Percentiles rank a stretch among this genome's conserved stretches.
Evolutionary conservation across 768 basidiomycete genomes (phyloP).

Genomic region (Gloeostereum incarnatum): DNA sequence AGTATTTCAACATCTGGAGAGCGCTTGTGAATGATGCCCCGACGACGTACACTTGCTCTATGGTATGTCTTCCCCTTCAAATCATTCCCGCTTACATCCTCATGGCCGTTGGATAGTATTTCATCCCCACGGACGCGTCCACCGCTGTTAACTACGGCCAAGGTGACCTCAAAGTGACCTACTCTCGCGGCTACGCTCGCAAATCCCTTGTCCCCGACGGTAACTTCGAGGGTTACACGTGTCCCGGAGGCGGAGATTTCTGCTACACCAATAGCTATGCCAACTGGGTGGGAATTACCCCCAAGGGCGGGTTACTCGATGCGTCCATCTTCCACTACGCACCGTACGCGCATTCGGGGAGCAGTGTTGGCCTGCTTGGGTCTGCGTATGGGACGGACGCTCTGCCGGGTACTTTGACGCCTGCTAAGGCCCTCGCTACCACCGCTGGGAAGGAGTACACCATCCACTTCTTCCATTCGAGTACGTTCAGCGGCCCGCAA

Average conservation of each 20-base stretch:
- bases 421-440: constrained; percentile 6
- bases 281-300: constrained; percentile 9
- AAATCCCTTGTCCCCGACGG: constrained; percentile 28
- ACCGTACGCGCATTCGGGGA: constrained; percentile 8
- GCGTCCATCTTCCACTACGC: constrained; percentile 9
- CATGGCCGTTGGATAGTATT: constrained; percentile 26
- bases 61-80: constrained; percentile 20
- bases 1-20: constrained; percentile 47
- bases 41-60: constrained; percentile 38
- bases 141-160: constrained; percentile 39
- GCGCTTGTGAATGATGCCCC: constrained; percentile 33
- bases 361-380: constrained; percentile 8
- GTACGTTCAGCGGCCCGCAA: constrained; percentile 3
- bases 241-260: constrained; percentile 7
- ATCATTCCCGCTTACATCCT: not conserved
- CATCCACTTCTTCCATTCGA: constrained; percentile 7
- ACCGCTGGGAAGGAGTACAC: constrained; percentile 6
- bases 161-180: constrained; percentile 32
- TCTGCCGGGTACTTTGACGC: constrained; percentile 7
- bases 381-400: constrained; percentile 5
- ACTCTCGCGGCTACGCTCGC: constrained; percentile 37
- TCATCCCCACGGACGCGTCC: constrained; percentile 28
- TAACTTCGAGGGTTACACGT: constrained; percentile 21
- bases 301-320: constrained; percentile 4
- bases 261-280: constrained; percentile 7